These are phyloP conservation scores for Hericium alpestre DNA, from an alignment of 768 basidiomycete species.

Conservation along the genomic window DNA sequence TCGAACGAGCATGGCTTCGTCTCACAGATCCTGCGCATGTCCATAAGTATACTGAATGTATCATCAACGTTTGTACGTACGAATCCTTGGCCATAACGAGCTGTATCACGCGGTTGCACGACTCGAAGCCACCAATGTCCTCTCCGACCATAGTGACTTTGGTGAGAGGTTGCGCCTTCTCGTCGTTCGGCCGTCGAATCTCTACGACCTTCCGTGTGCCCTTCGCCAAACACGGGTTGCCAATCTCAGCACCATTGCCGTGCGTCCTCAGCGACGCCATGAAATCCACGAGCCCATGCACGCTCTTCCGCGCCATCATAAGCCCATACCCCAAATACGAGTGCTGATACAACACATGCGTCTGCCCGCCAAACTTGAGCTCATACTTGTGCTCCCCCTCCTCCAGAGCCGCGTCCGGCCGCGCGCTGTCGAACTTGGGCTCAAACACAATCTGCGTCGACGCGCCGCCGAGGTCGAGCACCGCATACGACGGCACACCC, in stretches of 20 bases:
- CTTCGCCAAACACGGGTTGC: slow-evolving; percentile 76
- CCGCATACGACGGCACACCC: slow-evolving; percentile 60
- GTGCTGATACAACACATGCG: slow-evolving; percentile 85
- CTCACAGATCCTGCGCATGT: slow-evolving; percentile 57
- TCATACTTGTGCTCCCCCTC: slow-evolving; percentile 71
- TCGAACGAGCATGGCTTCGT: slow-evolving; percentile 93
- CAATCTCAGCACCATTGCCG: slow-evolving; percentile 29
- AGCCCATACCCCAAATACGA: slow-evolving; percentile 96
- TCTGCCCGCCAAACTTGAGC: slow-evolving; percentile 85
- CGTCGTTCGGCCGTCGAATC: slow-evolving; percentile 33
- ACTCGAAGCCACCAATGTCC: slow-evolving; percentile 74
- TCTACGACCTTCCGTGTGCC: slow-evolving; percentile 55
- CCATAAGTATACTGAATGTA: not conserved
- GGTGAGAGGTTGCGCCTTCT: slow-evolving; percentile 25
- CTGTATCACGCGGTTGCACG: slow-evolving; percentile 74
- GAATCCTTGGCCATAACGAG: slow-evolving; percentile 93
- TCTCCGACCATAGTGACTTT: slow-evolving; percentile 83
- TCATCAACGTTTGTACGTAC: slow-evolving; percentile 34
- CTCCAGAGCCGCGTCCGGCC: slow-evolving; percentile 36
- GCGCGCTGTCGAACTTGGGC: slow-evolving; percentile 46
- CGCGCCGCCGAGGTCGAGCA: slow-evolving; percentile 92
- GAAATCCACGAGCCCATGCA: slow-evolving; percentile 77
- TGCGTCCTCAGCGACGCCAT: slow-evolving; percentile 40
- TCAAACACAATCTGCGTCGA: slow-evolving; percentile 98
- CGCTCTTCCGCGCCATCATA: slow-evolving; percentile 64